Evolutionary conservation across 202 grass and related monocot species (phyloP), one percentile per base, ranked within the genome.

Genomic region (Musa balbisiana): DNA sequence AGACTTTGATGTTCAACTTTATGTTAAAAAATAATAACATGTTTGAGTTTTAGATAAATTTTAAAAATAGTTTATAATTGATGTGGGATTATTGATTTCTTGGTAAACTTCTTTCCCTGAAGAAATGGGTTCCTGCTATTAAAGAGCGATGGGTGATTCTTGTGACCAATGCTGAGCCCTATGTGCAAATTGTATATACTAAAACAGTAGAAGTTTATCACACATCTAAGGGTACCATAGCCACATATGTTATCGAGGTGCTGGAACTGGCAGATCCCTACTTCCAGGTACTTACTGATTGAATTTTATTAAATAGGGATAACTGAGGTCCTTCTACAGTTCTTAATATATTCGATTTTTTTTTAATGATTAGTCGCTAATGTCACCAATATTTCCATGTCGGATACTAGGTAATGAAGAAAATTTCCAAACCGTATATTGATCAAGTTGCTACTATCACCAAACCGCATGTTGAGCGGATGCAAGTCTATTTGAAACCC

Each of bases 351-450:
- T 27, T 73, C 21, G 15, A 55, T 33, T 72, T 23, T 13, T 80
- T 27, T 24, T 71, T 49, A 2, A 19, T 25, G 6, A 62, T 55
- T 64, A n/a, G n/a, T 20, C n/a, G 23, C 33, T n/a, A 52, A 53
- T 2, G 24, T 62, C 59, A 60, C 14, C 25, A 53, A 62, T 59
- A 49, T 60, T 80, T 82, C 73, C 54, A 73, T 82, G 63, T 69
- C 33, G 80, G 84, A 52, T 69, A 79, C 55, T 70, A 99, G 96
- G 85, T 85, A 71, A 82, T 77, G 43, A 99, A 90, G 87, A 90
- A 87, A 88, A 73, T 95, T 3, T 99, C 87, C 51, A 92, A 99
- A 84, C 89, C 96, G 51, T 95, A 92, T 69, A 90, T 99, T 79
- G 81, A 95, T 84, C 85, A 95, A 83, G 85, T 91, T 85, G 96